Evolutionary conservation across 1,284 basidiomycete species (phyloP).

Genomic region (Apiotrichum montevideense): DNA sequence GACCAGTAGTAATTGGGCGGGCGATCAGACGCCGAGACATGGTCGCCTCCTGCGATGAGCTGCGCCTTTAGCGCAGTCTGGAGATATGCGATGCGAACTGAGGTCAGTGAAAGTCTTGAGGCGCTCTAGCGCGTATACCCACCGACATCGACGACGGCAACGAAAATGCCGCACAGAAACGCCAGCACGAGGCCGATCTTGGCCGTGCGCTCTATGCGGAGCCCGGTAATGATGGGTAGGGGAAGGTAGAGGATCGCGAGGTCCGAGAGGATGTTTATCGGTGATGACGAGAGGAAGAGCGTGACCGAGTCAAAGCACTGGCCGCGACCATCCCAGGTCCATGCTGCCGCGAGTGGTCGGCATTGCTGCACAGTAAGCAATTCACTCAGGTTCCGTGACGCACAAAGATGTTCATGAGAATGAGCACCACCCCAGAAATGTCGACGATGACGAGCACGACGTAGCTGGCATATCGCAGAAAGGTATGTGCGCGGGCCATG

Average conservation of each 20-base stretch:
- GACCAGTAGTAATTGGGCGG: conserved; percentile 37
- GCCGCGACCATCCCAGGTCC: conserved; percentile 15
- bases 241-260: conserved; percentile 44
- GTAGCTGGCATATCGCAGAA: conserved; percentile 38
- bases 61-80: conserved; percentile 35
- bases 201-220: conserved; percentile 42
- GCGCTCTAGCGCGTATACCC: neutral
- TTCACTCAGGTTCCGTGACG: neutral
- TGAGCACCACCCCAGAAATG: conserved; percentile 39
- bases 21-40: conserved; percentile 10
- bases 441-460: conserved; percentile 38
- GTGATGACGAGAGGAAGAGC: conserved; percentile 42
- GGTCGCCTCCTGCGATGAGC: conserved; percentile 5
- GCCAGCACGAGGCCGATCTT: conserved; percentile 44
- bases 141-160: conserved; percentile 43
- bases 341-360: conserved; percentile 37
- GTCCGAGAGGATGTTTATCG: conserved; percentile 45
- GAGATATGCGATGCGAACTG: conserved; percentile 40
- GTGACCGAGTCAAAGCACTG: conserved; percentile 40
- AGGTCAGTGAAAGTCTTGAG: neutral
- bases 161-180: conserved; percentile 43
- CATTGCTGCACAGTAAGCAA: conserved; percentile 26
- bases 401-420: conserved; percentile 43
- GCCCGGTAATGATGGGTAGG: conserved; percentile 42
- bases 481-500: conserved; percentile 40